Conservation (phyloP, 371 early-diverging fungal genomes). For the Syncephalastrum contaminatum region DNA sequence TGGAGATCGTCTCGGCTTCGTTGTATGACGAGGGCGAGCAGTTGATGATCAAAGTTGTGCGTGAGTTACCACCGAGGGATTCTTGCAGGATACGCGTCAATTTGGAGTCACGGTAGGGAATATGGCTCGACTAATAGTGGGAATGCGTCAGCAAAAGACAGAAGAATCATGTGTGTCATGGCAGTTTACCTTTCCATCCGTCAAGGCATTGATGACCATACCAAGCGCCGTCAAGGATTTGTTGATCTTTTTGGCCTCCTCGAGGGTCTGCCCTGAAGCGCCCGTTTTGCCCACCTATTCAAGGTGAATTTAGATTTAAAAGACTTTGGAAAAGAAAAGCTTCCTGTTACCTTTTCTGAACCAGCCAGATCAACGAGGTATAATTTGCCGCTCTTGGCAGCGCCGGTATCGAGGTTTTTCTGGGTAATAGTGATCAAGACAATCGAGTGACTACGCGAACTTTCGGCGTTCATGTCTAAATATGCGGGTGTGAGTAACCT, state of each 20-base stretch:
- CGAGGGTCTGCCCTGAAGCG: constrained; percentile 95
- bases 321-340: background rate
- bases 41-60: constrained; percentile 82
- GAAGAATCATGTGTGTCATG: constrained; percentile 3
- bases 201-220: constrained; percentile 97
- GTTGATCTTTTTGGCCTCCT: constrained; percentile 99
- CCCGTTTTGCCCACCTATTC: constrained; percentile 87
- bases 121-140: constrained; percentile 47
- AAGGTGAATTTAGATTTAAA: background rate
- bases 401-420: constrained; percentile 81
- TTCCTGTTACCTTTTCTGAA: constrained; percentile 90
- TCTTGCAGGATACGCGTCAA: constrained; percentile 87
- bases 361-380: constrained; percentile 94
- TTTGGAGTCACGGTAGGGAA: constrained; percentile 93
- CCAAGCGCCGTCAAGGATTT: constrained; percentile 96
- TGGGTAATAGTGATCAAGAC: constrained; percentile 87
- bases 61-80: constrained; percentile 81
- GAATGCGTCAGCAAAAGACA: constrained; percentile 2
- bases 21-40: constrained; percentile 68
- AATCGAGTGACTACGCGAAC: constrained; percentile 92
- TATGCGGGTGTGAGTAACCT: background rate
- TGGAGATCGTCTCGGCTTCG: constrained; percentile 80
- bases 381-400: constrained; percentile 66
- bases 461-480: constrained; percentile 91
- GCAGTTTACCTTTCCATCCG: constrained; percentile 73